Base-by-base conservation (phyloP, 495 filamentous ascomycete genomes). In the Trichoderma virens region DNA sequence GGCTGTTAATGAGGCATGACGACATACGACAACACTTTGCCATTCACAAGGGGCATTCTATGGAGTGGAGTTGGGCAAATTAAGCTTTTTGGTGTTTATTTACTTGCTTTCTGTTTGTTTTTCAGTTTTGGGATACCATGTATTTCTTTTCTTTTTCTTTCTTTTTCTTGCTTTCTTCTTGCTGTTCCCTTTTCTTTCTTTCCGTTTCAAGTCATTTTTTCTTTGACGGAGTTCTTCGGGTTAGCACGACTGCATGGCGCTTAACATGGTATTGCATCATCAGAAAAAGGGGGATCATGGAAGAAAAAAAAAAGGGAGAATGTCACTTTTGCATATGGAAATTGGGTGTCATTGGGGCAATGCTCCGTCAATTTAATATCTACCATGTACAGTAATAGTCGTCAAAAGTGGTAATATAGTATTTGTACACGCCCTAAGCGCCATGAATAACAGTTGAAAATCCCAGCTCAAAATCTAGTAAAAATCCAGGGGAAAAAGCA, bases 51-150 rank as follows among this genome's bases (percentile, higher is more conserved):
- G 45, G 45, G 20, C 20, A n/a, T n/a, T n/a, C n/a, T n/a, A n/a
- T n/a, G n/a, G n/a, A n/a, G n/a, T n/a, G n/a, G n/a, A n/a, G n/a
- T n/a, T n/a, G n/a, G n/a, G n/a, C n/a, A n/a, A n/a, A n/a, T n/a
- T n/a, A n/a, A n/a, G n/a, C n/a, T n/a, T n/a, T 65, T 62, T 68
- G 64, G 62, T 65, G 64, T 39, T 35, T 43, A 45, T 28, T 54
- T 61, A 62, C 62, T 62, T 66, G 47, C 65, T 71, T 64, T 70
- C 54, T 16, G 18, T 51, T n/a, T n/a, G n/a, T n/a, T n/a, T n/a
- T n/a, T n/a, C n/a, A n/a, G n/a, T 51, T 7, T 23, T 20, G 45
- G 45, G 45, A 51, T 51, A 51, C 45, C 45, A 51, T 5, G n/a
- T 25, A 20, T 23, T 47, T n/a, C 6, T 45, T n/a, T 18, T 45